Evolutionary conservation across 345 rosid genomes (phyloP), one percentile per base, ranked within the genome.

Genomic region (Barbarea vulgaris): DNA sequence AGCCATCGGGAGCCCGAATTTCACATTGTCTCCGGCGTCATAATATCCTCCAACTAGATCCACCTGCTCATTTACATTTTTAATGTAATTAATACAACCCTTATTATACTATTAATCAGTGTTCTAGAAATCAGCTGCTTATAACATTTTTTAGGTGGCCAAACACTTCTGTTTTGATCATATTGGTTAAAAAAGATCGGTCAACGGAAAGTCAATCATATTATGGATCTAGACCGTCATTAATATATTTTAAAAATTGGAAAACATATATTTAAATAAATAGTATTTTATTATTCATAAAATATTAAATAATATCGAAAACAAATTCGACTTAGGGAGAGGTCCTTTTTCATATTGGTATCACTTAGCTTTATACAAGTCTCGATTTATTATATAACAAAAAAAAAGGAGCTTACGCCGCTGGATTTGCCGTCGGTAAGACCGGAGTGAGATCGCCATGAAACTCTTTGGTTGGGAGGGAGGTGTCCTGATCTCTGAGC

Each of bases 401-500:
- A 1, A 6, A 22, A 15, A 22, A 18, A 19, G 37, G n/a, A 75
- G 71, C 90, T 82, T 83, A 94, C 98, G 82, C 98, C 94, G 67
- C 91, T 92, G 31, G 93, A 86, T 68, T 92, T 95, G 80, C 98
- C 99, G 51, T 95, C 99, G 56, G 74, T 74, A 31, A 95, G 87
- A 25, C 92, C 98, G 63, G 99, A 95, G 75, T 92, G 81, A 48
- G 88, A 76, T 75, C 99, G 89, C 99, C 99, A 95, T 3, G 80
- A 72, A 76, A 95, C 91, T 75, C 97, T 87, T 79, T 95, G 98
- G 83, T 80, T 85, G 24, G 77, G 79, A 46, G 99, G 99, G 15
- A 95, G 90, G 70, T 80, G 79, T 27, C 99, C 99, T 52, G 99
- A 95, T 83, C 99, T 87, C 74, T 92, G 99, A 79, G 97, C 97